phyloP scores from a whole-genome alignment of 371 early-diverging fungal genomes.

The Apophysomyces ossiformis region DNA sequence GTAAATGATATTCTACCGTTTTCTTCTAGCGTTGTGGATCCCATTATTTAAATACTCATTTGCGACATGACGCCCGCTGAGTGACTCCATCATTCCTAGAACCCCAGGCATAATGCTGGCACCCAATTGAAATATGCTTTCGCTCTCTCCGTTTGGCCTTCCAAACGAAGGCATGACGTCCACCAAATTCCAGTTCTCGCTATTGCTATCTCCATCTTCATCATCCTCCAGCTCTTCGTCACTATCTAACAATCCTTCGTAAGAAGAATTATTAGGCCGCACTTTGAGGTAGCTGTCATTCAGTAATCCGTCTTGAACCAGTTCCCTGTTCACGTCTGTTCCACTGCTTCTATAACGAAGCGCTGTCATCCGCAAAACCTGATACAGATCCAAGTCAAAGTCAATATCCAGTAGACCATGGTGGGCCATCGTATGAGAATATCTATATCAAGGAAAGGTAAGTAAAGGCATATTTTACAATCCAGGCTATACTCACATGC shows the following conservation, averaged over 20 bases:
- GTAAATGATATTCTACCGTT: not conserved
- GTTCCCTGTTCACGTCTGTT: slow-evolving; percentile 14
- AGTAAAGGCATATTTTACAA: not conserved
- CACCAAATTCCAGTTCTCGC: slow-evolving; percentile 51
- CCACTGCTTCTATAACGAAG: slow-evolving; percentile 24
- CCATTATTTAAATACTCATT: not conserved
- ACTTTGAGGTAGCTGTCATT: slow-evolving; percentile 28
- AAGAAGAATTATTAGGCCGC: slow-evolving; percentile 9
- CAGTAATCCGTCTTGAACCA: slow-evolving; percentile 17
- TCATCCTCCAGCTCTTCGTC: slow-evolving; percentile 16
- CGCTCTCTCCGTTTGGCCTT: slow-evolving; percentile 29
- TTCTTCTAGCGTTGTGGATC: not conserved
- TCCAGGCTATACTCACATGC: slow-evolving; percentile 50
- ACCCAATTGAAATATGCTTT: slow-evolving; percentile 39
- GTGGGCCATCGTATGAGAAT: slow-evolving; percentile 40
- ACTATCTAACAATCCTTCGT: slow-evolving; percentile 12
- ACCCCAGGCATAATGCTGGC: slow-evolving; percentile 45
- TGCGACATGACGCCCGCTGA: not conserved
- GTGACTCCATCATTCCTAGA: slow-evolving; percentile 34
- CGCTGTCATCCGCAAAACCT: slow-evolving; percentile 44
- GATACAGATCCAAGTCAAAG: slow-evolving; percentile 42
- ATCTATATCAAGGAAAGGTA: slow-evolving; percentile 22
- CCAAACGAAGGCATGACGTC: slow-evolving; percentile 50
- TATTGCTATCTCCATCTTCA: slow-evolving; percentile 18
- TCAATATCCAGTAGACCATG: slow-evolving; percentile 33